phyloP scores from a whole-genome alignment of 2,329 filamentous ascomycete species.

The Neonectria sp. region DNA sequence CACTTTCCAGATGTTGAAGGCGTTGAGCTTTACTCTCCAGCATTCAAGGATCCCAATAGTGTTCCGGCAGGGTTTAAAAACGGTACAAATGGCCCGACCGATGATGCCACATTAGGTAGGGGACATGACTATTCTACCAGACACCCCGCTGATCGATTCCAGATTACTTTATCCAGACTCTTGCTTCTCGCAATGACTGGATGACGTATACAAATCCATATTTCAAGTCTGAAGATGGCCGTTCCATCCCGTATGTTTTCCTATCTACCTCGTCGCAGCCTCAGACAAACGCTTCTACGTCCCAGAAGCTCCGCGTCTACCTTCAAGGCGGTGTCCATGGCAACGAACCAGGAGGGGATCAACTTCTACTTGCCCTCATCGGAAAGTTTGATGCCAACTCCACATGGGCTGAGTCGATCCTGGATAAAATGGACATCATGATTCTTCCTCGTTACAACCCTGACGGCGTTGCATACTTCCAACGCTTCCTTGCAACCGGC shows the following conservation, averaged over 20 bases:
- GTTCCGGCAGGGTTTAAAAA: too few relatives aligned
- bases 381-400: conserved; percentile 49
- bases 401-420: conserved; percentile 47
- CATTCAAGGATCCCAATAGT: too few relatives aligned
- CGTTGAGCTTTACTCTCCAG: too few relatives aligned
- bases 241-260: conserved; percentile 40
- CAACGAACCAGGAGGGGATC: conserved; percentile 52
- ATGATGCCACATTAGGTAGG: too few relatives aligned
- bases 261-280: conserved; percentile 20
- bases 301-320: conserved; percentile 49
- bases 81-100: too few relatives aligned
- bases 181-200: conserved; percentile 41
- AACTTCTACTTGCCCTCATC: conserved; percentile 49
- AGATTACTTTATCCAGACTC: conserved; percentile 42
- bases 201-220: conserved; percentile 41
- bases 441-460: conserved; percentile 52
- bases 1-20: too few relatives aligned
- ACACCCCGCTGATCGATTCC: not conserved
- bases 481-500: conserved; percentile 48
- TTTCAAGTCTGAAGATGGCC: conserved; percentile 43
- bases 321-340: conserved; percentile 52
- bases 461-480: conserved; percentile 54
- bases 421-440: conserved; percentile 49
- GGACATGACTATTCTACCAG: too few relatives aligned
- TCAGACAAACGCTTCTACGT: too few relatives aligned